These are phyloP conservation scores for Fraxinus albicans DNA, from an alignment of 305 asterid genomes.

Conservation along the genomic window DNA sequence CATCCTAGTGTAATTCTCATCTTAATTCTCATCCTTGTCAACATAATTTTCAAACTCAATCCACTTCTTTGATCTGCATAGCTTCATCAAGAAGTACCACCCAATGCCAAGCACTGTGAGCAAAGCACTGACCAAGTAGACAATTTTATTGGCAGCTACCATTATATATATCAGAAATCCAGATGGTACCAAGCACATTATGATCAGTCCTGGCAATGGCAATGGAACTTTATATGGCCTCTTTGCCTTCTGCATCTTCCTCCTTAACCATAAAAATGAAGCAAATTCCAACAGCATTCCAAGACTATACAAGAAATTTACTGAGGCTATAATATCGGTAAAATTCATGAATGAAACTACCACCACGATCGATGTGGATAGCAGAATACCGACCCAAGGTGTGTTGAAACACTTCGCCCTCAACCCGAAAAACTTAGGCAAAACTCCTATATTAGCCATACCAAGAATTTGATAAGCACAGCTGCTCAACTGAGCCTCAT, in stretches of 20 bases:
- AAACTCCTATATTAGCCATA: slow-evolving; percentile 40
- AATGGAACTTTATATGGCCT: slow-evolving; percentile 42
- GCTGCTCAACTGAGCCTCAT: slow-evolving; percentile 64
- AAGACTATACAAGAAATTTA: slow-evolving; percentile 42
- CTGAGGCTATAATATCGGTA: slow-evolving; percentile 27
- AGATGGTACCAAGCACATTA: slow-evolving; percentile 42
- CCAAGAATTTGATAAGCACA: slow-evolving; percentile 55
- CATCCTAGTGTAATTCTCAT: neutral
- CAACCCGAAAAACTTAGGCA: slow-evolving; percentile 32
- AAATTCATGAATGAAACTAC: slow-evolving; percentile 31
- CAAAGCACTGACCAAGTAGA: slow-evolving; percentile 34
- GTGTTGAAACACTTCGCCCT: slow-evolving; percentile 46
- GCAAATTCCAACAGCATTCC: slow-evolving; percentile 48
- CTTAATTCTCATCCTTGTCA: slow-evolving; percentile 11
- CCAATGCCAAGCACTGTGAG: slow-evolving; percentile 38
- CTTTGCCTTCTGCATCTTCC: slow-evolving; percentile 28
- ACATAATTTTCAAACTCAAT: slow-evolving; percentile 21
- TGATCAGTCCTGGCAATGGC: slow-evolving; percentile 28
- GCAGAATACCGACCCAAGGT: slow-evolving; percentile 43
- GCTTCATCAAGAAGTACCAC: slow-evolving; percentile 41
- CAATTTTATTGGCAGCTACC: slow-evolving; percentile 36
- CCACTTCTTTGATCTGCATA: slow-evolving; percentile 30
- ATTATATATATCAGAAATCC: slow-evolving; percentile 38
- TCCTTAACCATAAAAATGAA: slow-evolving; percentile 41
- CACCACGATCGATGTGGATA: slow-evolving; percentile 26